phyloP scores from a whole-genome alignment of 2,329 filamentous ascomycete genomes.

The Fusarium neocosmosporiellum region DNA sequence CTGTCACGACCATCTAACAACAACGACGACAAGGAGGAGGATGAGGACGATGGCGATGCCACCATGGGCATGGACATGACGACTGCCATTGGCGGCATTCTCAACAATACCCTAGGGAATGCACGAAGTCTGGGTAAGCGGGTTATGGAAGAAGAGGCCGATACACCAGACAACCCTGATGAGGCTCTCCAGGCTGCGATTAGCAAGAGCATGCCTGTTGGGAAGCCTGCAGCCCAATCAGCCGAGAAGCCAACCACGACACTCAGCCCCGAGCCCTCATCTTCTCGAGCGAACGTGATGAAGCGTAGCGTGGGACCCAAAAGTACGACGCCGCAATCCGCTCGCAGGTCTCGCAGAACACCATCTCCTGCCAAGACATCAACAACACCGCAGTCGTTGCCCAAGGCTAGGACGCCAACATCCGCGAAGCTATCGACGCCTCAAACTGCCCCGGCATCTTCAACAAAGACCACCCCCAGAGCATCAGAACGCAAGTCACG shows the following conservation, averaged over 20 bases:
- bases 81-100: conserved; percentile 70
- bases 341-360: conserved; percentile 34
- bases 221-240: conserved; percentile 42
- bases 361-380: conserved; percentile 41
- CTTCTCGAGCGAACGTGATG: conserved; percentile 61
- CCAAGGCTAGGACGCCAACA: conserved; percentile 39
- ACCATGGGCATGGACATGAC: conserved; percentile 76
- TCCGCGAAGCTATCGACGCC: conserved; percentile 42
- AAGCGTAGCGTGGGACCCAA: conserved; percentile 59
- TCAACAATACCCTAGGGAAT: conserved; percentile 52
- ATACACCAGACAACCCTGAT: conserved; percentile 58
- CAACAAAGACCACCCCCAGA: conserved; percentile 22
- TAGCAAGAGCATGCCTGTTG: conserved; percentile 32
- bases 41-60: conserved; percentile 45
- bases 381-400: conserved; percentile 32
- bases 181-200: conserved; percentile 50
- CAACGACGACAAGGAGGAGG: conserved; percentile 43
- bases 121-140: conserved; percentile 59
- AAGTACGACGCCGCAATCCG: conserved; percentile 54
- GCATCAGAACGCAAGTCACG: conserved; percentile 18
- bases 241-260: conserved; percentile 44
- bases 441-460: conserved; percentile 25
- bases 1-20: conserved; percentile 52
- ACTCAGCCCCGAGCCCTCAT: conserved; percentile 67
- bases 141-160: conserved; percentile 69